phyloP scores from a whole-genome alignment of 2,329 filamentous ascomycete genomes.

The Dactylellina sp. region DNA sequence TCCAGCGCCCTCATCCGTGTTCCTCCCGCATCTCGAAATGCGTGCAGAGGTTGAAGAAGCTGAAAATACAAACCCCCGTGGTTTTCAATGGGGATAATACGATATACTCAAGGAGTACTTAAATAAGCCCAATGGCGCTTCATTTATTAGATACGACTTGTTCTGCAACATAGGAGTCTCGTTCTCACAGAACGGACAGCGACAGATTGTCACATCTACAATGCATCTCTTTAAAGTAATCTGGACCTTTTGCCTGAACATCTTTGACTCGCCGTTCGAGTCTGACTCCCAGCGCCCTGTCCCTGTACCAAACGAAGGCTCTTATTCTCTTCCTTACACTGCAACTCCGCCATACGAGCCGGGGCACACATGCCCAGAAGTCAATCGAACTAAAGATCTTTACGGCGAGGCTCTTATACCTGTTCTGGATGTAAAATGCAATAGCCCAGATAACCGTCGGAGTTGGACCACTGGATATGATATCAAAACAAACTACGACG shows the following conservation, averaged over 20 bases:
- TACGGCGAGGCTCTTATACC: background rate
- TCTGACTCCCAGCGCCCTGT: background rate
- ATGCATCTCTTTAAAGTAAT: conserved; percentile 4
- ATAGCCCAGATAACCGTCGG: background rate
- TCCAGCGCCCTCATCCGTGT: background rate
- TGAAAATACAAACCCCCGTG: too few species aligned
- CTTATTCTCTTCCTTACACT: background rate
- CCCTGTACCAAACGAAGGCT: background rate
- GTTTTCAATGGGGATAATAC: too few species aligned
- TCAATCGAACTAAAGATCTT: background rate
- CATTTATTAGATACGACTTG: background rate
- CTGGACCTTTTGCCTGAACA: background rate
- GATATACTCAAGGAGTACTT: background rate
- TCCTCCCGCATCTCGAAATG: too few species aligned
- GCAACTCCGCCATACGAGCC: background rate
- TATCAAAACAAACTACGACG: conserved; percentile 1
- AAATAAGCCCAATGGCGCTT: background rate
- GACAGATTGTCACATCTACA: too few species aligned
- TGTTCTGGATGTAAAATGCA: conserved; percentile 1
- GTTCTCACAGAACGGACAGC: too few species aligned
- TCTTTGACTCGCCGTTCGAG: conserved; percentile 6
- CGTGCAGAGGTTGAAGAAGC: background rate
- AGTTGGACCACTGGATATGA: background rate
- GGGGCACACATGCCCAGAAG: background rate
- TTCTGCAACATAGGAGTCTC: background rate